phyloP scores from a whole-genome alignment of 139 green algal genomes.

The Yamagishiella unicocca region DNA sequence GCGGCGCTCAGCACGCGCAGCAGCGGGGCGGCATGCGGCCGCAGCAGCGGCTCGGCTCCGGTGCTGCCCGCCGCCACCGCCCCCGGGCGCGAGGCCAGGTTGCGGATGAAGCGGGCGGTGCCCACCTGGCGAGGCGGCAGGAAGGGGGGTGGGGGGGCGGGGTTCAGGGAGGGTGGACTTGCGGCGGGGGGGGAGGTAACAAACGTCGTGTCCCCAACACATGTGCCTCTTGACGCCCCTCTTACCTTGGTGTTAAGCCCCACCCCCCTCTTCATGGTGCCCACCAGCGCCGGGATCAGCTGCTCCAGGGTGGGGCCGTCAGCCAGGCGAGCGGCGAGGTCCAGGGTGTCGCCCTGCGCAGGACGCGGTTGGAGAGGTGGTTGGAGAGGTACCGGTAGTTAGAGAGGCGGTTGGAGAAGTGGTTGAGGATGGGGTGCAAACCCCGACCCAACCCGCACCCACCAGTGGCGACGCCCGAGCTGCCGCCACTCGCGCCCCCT shows the following conservation, averaged over 20 bases:
- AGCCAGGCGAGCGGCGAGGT: conserved; percentile 54
- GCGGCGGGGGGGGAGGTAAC: no score
- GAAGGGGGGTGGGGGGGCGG: neutral
- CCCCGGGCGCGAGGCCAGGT: conserved; percentile 55
- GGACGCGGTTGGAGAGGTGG: no score
- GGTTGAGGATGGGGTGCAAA: no score
- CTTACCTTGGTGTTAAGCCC: conserved; percentile 80
- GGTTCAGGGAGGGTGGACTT: neutral
- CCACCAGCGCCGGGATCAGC: conserved; percentile 57
- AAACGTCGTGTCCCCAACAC: no score
- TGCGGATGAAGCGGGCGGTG: conserved; percentile 80
- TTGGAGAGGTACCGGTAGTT: no score
- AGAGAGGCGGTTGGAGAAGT: no score
- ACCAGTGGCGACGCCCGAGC: conserved; percentile 33
- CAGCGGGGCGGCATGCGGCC: conserved; percentile 52
- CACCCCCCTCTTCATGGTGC: conserved; percentile 64
- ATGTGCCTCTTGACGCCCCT: no score
- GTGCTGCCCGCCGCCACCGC: no score
- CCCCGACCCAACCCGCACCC: neutral
- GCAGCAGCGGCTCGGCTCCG: neutral
- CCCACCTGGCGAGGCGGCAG: conserved; percentile 73
- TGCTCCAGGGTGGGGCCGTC: conserved; percentile 40
- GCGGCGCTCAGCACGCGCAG: conserved; percentile 61
- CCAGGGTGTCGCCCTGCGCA: conserved; percentile 43
- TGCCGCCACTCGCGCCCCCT: conserved; percentile 52